These are phyloP conservation scores for Clavulina sp. DNA, from an alignment of 768 basidiomycete species.

Conservation along the genomic window DNA sequence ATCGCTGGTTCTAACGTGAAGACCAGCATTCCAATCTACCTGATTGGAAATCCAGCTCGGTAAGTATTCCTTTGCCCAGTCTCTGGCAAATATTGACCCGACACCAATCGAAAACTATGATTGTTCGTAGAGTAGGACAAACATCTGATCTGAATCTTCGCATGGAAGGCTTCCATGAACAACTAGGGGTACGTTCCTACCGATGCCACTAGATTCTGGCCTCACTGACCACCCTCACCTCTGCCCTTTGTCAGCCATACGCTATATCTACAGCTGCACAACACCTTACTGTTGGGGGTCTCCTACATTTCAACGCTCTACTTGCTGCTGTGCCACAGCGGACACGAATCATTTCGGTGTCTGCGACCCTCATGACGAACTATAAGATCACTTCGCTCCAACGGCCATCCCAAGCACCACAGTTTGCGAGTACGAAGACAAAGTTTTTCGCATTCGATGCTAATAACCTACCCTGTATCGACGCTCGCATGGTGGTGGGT, in stretches of 20 bases:
- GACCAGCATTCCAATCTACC: neutral
- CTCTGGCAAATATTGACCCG: neutral
- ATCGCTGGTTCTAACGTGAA: neutral
- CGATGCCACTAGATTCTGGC: neutral
- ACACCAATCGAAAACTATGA: constrained; percentile 1
- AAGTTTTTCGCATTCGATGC: neutral
- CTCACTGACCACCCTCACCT: neutral
- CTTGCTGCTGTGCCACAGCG: constrained; percentile 3
- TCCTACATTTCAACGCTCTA: neutral
- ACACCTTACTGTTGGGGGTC: constrained; percentile 10
- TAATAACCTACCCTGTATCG: neutral
- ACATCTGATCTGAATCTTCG: constrained; percentile 8
- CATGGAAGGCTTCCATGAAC: neutral
- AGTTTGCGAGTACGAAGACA: neutral
- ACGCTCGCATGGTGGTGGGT: neutral
- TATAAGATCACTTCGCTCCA: neutral
- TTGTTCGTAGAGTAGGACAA: constrained; percentile 5
- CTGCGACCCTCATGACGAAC: neutral
- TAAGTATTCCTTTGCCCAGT: neutral
- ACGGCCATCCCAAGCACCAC: neutral
- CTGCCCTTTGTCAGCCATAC: constrained; percentile 6
- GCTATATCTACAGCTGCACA: constrained; percentile 9
- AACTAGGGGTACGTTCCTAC: neutral
- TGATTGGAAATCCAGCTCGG: neutral
- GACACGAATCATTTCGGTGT: neutral